A percentile compares a stretch with the other conserved stretches of the same genome.
Conservation (phyloP, 768 basidiomycete genomes). For the Lactifluus subvellereus region DNA sequence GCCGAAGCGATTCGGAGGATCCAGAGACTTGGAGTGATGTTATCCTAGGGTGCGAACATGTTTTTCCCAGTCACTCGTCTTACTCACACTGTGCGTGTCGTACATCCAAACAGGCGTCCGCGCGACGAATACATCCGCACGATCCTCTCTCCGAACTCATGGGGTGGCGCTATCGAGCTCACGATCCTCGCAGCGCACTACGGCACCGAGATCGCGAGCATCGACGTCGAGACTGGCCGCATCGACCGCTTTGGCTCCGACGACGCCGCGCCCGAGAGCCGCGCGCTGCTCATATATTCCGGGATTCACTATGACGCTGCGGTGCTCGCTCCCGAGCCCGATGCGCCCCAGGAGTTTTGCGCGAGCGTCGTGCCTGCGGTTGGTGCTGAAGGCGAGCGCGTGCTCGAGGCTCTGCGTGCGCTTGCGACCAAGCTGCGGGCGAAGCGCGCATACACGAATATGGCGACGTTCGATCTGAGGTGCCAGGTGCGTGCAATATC, state of each 20-base stretch:
- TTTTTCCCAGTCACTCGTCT: not conserved
- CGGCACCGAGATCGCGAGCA: constrained; percentile 76
- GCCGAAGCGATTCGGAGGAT: constrained; percentile 75
- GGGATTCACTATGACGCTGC: constrained; percentile 97
- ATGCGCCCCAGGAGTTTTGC: constrained; percentile 83
- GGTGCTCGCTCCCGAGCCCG: constrained; percentile 68
- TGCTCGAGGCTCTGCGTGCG: constrained; percentile 59
- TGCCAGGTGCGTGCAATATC: constrained; percentile 56
- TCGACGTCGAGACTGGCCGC: constrained; percentile 90
- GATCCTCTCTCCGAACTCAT: constrained; percentile 72
- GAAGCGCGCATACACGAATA: constrained; percentile 87
- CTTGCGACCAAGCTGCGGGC: constrained; percentile 67
- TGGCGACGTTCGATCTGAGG: constrained; percentile 82
- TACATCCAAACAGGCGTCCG: constrained; percentile 37
- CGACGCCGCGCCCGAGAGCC: constrained; percentile 33
- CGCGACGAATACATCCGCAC: constrained; percentile 72
- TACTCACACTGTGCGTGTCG: not conserved
- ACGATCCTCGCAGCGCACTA: constrained; percentile 79
- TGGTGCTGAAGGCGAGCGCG: constrained; percentile 42
- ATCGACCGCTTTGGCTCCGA: constrained; percentile 70
- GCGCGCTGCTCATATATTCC: constrained; percentile 77
- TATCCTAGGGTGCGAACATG: constrained; percentile 66
- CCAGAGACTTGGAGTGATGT: constrained; percentile 73
- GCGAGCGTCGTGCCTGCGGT: constrained; percentile 65
- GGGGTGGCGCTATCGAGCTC: constrained; percentile 97